phyloP scores from a whole-genome alignment of 345 rosid genomes.

The Eucalyptus decipiens region DNA sequence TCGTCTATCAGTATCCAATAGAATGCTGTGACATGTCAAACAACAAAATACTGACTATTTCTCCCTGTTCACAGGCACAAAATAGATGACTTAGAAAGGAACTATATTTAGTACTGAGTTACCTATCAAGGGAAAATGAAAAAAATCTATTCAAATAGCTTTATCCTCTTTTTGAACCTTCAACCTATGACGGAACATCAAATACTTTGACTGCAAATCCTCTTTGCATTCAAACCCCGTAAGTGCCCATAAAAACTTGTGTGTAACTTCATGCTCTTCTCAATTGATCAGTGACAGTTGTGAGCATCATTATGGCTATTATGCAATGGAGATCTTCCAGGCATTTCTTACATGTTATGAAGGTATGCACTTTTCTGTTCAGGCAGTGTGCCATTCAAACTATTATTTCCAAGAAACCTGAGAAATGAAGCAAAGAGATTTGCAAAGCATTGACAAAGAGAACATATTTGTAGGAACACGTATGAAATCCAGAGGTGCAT shows the following conservation, averaged over 20 bases:
- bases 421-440: not conserved
- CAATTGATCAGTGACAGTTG: not conserved
- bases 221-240: not conserved
- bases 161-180: not conserved
- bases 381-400: conserved; percentile 46
- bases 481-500: not conserved
- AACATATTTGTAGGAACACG: not conserved
- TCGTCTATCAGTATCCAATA: not conserved
- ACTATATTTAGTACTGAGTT: not conserved
- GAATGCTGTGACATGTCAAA: not conserved
- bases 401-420: conserved; percentile 66
- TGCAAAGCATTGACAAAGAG: not conserved
- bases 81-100: not conserved
- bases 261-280: not conserved
- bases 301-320: not conserved
- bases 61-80: not conserved
- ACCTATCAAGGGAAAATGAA: not conserved
- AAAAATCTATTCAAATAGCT: not conserved
- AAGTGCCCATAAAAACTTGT: not conserved
- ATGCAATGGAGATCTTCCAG: not conserved
- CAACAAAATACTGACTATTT: not conserved
- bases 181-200: not conserved
- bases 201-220: not conserved
- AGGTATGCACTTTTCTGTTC: conserved; percentile 25
- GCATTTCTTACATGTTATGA: conserved; percentile 32